Evolutionary conservation across 2,329 filamentous ascomycete species (phyloP).

Genomic region (Diaporthe sp.): DNA sequence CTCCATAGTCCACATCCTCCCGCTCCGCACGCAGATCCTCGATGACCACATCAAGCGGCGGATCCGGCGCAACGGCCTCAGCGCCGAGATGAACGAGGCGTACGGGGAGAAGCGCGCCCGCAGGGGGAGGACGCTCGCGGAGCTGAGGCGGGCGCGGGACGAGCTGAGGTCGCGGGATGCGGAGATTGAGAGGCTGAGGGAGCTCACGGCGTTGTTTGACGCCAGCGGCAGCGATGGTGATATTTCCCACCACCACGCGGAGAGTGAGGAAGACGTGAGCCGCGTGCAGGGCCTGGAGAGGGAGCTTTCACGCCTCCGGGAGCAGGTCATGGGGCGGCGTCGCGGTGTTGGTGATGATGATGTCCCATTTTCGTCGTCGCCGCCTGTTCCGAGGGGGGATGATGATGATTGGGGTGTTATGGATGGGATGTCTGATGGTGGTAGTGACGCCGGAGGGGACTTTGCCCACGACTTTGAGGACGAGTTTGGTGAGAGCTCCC

Average conservation of each 20-base stretch:
- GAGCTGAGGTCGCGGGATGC: conserved; percentile 64
- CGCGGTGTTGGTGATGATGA: neutral
- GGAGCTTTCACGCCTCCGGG: conserved; percentile 22
- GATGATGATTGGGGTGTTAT: conserved; percentile 23
- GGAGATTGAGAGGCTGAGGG: conserved; percentile 63
- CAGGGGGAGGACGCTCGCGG: conserved; percentile 53
- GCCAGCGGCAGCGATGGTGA: too few species aligned
- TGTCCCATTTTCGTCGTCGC: neutral
- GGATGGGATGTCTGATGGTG: conserved; percentile 32
- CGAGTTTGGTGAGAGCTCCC: conserved; percentile 8
- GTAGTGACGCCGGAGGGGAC: conserved; percentile 12
- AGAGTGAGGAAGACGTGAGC: conserved; percentile 5
- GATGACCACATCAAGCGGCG: conserved; percentile 70
- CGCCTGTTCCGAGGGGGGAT: neutral
- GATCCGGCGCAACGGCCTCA: conserved; percentile 67
- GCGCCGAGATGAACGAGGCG: conserved; percentile 69
- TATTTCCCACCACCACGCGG: neutral
- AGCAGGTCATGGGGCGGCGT: neutral
- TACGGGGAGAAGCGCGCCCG: conserved; percentile 59
- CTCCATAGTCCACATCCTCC: conserved; percentile 57
- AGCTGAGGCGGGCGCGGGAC: conserved; percentile 62
- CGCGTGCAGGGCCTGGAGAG: conserved; percentile 25
- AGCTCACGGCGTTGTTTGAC: conserved; percentile 19
- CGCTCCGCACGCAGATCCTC: conserved; percentile 64
- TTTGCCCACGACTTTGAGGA: neutral